Conservation (phyloP, 176 grass and related monocot species). For the Zoysia pacifica region DNA sequence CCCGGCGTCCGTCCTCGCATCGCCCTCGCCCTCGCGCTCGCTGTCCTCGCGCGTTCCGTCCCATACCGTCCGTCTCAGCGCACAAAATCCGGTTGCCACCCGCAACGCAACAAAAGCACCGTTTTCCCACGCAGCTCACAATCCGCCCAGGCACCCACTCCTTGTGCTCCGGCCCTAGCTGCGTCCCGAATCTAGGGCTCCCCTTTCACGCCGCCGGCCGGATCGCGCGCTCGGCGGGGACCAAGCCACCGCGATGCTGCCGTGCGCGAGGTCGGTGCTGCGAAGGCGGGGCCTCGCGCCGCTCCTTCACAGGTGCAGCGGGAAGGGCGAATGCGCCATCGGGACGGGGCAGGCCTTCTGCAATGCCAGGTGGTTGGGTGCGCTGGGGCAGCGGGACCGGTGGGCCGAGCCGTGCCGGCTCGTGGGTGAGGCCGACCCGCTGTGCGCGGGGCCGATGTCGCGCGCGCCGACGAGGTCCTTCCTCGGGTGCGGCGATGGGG, state of each 20-base stretch:
- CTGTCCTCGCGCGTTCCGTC: slow-evolving; percentile 17
- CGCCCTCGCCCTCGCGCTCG: background rate
- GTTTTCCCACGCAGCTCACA: slow-evolving; percentile 24
- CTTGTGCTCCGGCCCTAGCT: background rate
- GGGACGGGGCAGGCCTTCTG: slow-evolving; percentile 44
- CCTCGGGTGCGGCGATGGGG: slow-evolving; percentile 86
- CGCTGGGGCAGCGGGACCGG: background rate
- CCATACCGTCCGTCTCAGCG: slow-evolving; percentile 9
- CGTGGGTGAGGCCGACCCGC: background rate
- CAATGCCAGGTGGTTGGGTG: slow-evolving; percentile 47
- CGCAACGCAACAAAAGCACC: slow-evolving; percentile 30
- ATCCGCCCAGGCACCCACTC: background rate
- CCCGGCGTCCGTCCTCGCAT: too few relatives aligned
- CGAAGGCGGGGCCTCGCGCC: slow-evolving; percentile 43
- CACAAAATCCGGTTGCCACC: slow-evolving; percentile 28
- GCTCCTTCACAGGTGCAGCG: slow-evolving; percentile 41
- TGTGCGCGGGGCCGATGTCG: slow-evolving; percentile 27
- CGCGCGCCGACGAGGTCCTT: slow-evolving; percentile 64
- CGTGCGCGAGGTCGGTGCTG: slow-evolving; percentile 54
- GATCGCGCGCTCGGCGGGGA: slow-evolving; percentile 13
- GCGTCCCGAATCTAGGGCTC: slow-evolving; percentile 49
- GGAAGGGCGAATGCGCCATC: slow-evolving; percentile 29
- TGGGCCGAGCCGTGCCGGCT: slow-evolving; percentile 24
- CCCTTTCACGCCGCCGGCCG: slow-evolving; percentile 9
- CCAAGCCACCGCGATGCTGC: slow-evolving; percentile 42